phyloP scores from a whole-genome alignment of 306 rosid genomes.

The Ochetophila trinervis region DNA sequence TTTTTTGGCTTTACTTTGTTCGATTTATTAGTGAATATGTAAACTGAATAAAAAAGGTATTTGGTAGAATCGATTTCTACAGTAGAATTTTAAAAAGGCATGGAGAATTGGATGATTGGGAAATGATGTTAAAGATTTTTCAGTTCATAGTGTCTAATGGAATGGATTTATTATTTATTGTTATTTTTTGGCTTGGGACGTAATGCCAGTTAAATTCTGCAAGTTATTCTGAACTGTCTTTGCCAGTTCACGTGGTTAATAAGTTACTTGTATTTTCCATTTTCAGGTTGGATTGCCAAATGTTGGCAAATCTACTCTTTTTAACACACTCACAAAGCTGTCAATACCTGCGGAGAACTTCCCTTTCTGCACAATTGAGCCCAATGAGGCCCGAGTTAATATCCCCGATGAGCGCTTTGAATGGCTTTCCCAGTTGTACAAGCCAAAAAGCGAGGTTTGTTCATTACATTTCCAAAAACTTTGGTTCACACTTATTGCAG shows the following conservation, averaged over 20 bases:
- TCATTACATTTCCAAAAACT: background rate
- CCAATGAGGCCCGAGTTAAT: conserved; percentile 92
- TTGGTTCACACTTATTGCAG: background rate
- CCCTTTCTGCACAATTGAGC: conserved; percentile 98
- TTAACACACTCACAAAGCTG: conserved; percentile 88
- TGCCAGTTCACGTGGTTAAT: background rate
- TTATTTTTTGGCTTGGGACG: background rate
- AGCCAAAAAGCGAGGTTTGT: conserved; percentile 93
- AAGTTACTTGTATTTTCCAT: conserved; percentile 14
- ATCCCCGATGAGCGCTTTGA: conserved; percentile 94
- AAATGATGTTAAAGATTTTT: too few relatives aligned
- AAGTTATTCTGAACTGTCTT: background rate
- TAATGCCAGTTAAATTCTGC: background rate
- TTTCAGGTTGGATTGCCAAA: conserved; percentile 96
- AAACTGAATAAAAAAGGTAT: background rate
- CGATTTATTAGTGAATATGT: background rate
- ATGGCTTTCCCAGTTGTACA: conserved; percentile 87
- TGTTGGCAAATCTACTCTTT: conserved; percentile 98
- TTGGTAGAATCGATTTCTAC: background rate
- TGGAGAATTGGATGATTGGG: background rate
- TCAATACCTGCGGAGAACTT: conserved; percentile 96
- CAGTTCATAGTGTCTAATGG: too few relatives aligned
- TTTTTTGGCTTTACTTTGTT: background rate
- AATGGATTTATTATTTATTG: too few relatives aligned
- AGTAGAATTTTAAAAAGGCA: background rate